Evolutionary conservation across 345 rosid species (phyloP), one percentile per base, ranked within the genome.

Genomic region (Schrenkiella parvula): DNA sequence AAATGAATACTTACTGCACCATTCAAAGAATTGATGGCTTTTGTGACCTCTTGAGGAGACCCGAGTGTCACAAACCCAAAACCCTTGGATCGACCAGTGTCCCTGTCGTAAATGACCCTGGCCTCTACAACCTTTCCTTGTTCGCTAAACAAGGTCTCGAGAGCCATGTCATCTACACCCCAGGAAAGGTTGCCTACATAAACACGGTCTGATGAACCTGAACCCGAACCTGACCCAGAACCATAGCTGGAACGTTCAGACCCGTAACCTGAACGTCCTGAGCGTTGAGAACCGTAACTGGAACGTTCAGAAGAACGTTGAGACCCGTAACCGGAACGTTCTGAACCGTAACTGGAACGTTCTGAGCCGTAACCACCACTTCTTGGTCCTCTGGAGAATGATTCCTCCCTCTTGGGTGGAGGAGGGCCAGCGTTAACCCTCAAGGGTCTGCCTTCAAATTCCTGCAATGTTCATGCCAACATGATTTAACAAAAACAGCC

Each of bases 31-130:
- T 73, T 88, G 56, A 95, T 82, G 23, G 98, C 99, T 50, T 63
- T 78, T 71, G 81, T 39, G 56, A 88, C 96, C 86, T 95, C 99
- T 41, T 86, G 85, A 60, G 97, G 66, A 41, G 97, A 88, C 62
- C 84, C 81, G 72, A 84, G 91, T 11, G 96, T 87, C 46, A 95
- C 98, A 79, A 95, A 95, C 47, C 99, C 99, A 22, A 91, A 95
- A 73, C 99, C 98, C 85, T 93, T 89, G 43, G 99, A 95, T 76
- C 99, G 80, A 68, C 99, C 98, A 65, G 83, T 91, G 63, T 91
- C 97, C 82, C 98, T 78, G 77, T 95, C 99, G 79, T 88, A 95
- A 22, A 95, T 87, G 19, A 95, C 99, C n/a, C 61, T 95, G 18
- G 97, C 99, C 39, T 95, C 99, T 64, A 84, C 74, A 61, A 95